phyloP scores from a whole-genome alignment of 495 filamentous ascomycete genomes.

The Aspergillus incahuasiensis region DNA sequence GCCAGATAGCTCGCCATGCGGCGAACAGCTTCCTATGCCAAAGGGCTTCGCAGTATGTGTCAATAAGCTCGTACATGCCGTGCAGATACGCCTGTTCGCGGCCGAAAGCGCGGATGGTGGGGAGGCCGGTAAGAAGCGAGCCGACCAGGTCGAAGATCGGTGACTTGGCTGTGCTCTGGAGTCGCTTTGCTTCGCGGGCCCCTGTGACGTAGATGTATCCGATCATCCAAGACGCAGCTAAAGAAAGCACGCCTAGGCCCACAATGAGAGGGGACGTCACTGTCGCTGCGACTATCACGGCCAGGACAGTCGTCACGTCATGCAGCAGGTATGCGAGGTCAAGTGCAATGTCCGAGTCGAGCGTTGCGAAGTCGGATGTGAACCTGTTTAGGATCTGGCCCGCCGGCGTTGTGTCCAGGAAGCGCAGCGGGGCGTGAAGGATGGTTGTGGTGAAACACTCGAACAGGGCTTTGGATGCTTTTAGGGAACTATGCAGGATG shows the following conservation, averaged over 20 bases:
- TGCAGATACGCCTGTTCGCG: conserved; percentile 59
- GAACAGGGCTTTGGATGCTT: conserved; percentile 61
- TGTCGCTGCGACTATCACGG: conserved; percentile 30
- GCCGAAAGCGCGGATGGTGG: conserved; percentile 71
- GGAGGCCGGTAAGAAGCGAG: conserved; percentile 62
- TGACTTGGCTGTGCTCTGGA: conserved; percentile 68
- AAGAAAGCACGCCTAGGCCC: conserved; percentile 13
- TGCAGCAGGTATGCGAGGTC: conserved; percentile 53
- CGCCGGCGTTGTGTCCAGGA: conserved; percentile 77
- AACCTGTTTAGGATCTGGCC: conserved; percentile 79
- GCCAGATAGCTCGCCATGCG: conserved; percentile 59
- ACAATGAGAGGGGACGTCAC: conserved; percentile 31
- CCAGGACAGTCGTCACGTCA: conserved; percentile 33
- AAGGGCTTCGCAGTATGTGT: conserved; percentile 56
- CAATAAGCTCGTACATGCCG: conserved; percentile 61
- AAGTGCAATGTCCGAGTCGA: conserved; percentile 61
- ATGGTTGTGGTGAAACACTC: conserved; percentile 58
- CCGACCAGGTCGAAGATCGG: conserved; percentile 77
- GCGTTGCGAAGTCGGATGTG: conserved; percentile 67
- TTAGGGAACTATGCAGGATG: conserved; percentile 40
- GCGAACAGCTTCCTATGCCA: conserved; percentile 70
- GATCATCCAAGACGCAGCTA: conserved; percentile 22
- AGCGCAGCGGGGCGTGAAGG: conserved; percentile 65
- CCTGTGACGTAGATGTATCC: conserved; percentile 59
- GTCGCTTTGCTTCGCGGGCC: conserved; percentile 70